Base-by-base conservation (phyloP, 83 land plant species). In the Picea abies region DNA sequence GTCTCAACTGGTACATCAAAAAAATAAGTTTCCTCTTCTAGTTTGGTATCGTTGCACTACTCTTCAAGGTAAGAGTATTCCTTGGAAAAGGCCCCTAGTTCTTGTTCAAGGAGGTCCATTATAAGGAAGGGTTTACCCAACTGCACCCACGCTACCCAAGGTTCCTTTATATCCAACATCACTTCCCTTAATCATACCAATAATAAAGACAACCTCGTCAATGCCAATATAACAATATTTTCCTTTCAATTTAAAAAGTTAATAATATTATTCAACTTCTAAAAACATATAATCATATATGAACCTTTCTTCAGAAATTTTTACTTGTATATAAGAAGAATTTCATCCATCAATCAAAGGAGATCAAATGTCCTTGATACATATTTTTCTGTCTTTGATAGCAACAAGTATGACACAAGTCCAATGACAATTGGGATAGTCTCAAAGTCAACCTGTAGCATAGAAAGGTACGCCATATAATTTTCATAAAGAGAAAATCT, bases 1-100 rank as follows among this genome's bases (percentile, higher is more conserved):
- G 96, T 86, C 76, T 80, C 93, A 47, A 89, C 86, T 37, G 96
- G 91, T 61, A 94, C 72, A 86, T 96, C 95, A 79, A 94, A 93
- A 84, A 96, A 96, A 87, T 94, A 94, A n/a, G 96, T 96, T 80
- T 92, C 97, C 76, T 75, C 76, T 17, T 67, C 2, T 5, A 81
- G 67, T 62, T 81, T 60, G 4, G 81, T 9, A 81, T 83, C 83
- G 47, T 60, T 52, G 1, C 62, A 14, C n/a, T 60, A 6, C 6
- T 39, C 22, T 39, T 78, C 83, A 17, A 85, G 52, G 22, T 82
- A 65, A 56, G 78, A n/a, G 60, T 90, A 90, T 8, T 86, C 90
- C 80, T 85, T 82, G 37, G 84, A 63, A 76, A 87, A 90, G 10
- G 82, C 87, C 14, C 78, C 81, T 23, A 81, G 67, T 70, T 87